A percentile compares a stretch with the other conserved stretches of the same genome.
Conservation (phyloP, 2,329 filamentous ascomycete genomes). For the Alternaria atra region DNA sequence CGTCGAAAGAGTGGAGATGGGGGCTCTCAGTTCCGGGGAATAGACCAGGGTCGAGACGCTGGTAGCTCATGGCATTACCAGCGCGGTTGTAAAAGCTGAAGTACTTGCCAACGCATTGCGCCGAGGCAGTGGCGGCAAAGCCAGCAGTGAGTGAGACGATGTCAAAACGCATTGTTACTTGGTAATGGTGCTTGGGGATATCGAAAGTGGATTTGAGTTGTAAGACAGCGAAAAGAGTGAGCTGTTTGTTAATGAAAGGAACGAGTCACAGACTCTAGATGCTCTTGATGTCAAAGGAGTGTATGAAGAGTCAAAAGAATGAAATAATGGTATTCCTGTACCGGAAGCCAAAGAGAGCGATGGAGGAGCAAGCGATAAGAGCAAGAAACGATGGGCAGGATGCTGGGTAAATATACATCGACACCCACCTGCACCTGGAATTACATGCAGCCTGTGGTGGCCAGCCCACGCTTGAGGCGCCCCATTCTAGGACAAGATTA, state of each 20-base stretch:
- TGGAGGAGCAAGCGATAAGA: constrained; percentile 23
- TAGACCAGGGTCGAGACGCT: constrained; percentile 49
- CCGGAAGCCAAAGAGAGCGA: constrained; percentile 16
- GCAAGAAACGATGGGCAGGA: constrained; percentile 26
- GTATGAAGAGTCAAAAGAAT: constrained; percentile 34
- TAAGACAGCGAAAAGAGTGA: constrained; percentile 30
- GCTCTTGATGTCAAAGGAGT: constrained; percentile 32
- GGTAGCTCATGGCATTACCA: constrained; percentile 45
- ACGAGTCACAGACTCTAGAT: constrained; percentile 47
- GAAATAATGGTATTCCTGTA: constrained; percentile 49
- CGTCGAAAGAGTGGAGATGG: constrained; percentile 52
- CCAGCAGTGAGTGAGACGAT: constrained; percentile 39
- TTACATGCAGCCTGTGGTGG: constrained; percentile 28
- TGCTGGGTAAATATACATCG: constrained; percentile 34
- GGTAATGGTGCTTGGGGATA: constrained; percentile 6
- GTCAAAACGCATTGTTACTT: constrained; percentile 41
- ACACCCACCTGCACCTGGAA: constrained; percentile 19
- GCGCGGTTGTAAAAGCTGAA: constrained; percentile 52
- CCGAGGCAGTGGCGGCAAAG: constrained; percentile 42
- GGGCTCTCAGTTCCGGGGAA: constrained; percentile 44
- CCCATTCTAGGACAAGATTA: constrained; percentile 24
- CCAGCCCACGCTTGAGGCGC: constrained; percentile 20
- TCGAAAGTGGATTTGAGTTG: constrained; percentile 16
- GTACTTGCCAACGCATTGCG: constrained; percentile 50
- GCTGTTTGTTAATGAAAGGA: constrained; percentile 36